Base-by-base conservation (phyloP, 2,329 filamentous ascomycete species). In the Penicillium sp. region DNA sequence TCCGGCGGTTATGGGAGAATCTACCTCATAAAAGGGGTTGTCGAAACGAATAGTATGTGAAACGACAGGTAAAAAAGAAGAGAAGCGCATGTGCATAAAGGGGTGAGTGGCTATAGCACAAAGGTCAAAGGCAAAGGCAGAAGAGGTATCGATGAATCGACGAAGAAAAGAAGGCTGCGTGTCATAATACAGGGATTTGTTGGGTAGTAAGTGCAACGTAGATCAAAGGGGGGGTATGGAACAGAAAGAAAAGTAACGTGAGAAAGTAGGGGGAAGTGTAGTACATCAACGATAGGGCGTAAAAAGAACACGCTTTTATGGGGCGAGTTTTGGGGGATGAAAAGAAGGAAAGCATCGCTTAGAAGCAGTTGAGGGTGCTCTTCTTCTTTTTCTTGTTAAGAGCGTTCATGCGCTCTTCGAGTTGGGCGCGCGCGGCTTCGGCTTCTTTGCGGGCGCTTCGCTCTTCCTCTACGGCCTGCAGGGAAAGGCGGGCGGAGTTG, bases 321-420 rank as follows among this genome's bases (percentile, higher is more conserved):
- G 47, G 52, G 60, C 53, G 48, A 53, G 57, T 41, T 48, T 43
- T 31, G n/a, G 16, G 48, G n/a, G 8, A 33, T 22, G 21, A 24
- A 19, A 31, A 11, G 49, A 39, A 19, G 39, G 14, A 16, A 24
- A 14, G 3, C 21, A 21, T 5, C n/a, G 39, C n/a, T 77, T 91
- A 97, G 82, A 99, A 99, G 84, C 95, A 99, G 81, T 97, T 98
- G 76, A 99, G 84, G 65, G 90, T 93, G 84, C 96, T 96, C 85
- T 82, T 82, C 77, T 96, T 93, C 84, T 93, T 96, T 82, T 96
- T 95, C 80, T 90, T 89, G 77, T 88, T 93, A 74, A 95, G 89
- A 57, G 90, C 88, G 70, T 93, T 92, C 87, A 99, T 99, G 55
- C 93, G 86, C 79, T 96, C 91, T 78, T 99, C 93, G 26, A 99